Evolutionary conservation across 2,329 filamentous ascomycete genomes (phyloP), one percentile per base, ranked within the genome.

Genomic region (Sarocladiaceae sp.): DNA sequence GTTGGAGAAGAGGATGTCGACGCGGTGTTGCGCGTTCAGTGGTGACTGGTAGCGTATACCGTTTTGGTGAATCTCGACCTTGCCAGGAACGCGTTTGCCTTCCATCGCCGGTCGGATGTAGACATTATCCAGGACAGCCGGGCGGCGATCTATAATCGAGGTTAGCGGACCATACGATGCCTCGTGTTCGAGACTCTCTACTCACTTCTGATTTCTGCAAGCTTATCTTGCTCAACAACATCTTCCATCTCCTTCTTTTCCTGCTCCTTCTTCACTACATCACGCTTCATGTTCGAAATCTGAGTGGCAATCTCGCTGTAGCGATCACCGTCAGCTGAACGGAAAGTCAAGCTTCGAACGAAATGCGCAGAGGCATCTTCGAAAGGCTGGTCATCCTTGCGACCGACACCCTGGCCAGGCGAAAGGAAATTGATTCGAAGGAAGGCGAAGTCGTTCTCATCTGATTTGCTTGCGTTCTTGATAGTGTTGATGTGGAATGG

Each of bases 171-270:
- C 9, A 29, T 29, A n/a, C 26, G 26, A 29, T 29, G 9, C 26
- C n/a, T n/a, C n/a, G n/a, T 29, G 26, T 9, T n/a, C 9, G 13
- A 21, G 23, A 51, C 10, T 13, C 5, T 19, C 6, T 13, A 70
- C 82, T 70, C 72, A 88, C 86, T 95, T 72, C 93, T 78, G 54
- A 97, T 90, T 60, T 96, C 90, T 53, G 94, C 74, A 43, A 98
- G 80, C 70, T 98, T 98, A 62, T 98, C 93, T 64, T 98, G 93
- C 66, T 97, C 93, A 5, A 98, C 90, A 18, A 98, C 93, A 64
- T 98, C 93, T 62, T 98, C 93, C 85, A 98, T 85, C 55, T 98
- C 91, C 70, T 98, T 98, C 80, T 97, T 96, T 66, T 96, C 91
- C 58, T 96, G 90, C 64, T 98, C 93, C 55, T 88, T 86, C 65